phyloP scores from a whole-genome alignment of 2,329 filamentous ascomycete genomes.

The Coniella vitis region DNA sequence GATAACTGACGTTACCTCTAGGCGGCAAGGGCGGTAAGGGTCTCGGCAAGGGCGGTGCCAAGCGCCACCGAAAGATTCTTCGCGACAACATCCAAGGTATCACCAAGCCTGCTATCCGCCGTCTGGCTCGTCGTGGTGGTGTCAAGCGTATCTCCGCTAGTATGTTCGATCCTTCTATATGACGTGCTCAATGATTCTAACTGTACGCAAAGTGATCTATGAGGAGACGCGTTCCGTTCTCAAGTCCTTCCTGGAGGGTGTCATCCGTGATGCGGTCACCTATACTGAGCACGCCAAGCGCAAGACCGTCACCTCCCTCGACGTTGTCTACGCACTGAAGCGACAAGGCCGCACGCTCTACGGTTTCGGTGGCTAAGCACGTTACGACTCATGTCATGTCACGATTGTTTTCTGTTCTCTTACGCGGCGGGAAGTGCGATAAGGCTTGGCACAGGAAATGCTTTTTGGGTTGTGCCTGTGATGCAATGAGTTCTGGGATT shows the following conservation, averaged over 20 bases:
- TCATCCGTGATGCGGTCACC: conserved; percentile 73
- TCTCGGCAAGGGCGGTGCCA: conserved; percentile 96
- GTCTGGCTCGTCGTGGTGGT: conserved; percentile 98
- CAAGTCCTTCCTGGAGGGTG: conserved; percentile 77
- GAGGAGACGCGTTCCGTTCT: conserved; percentile 76
- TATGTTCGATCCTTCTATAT: conserved; percentile 37
- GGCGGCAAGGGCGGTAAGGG: conserved; percentile 96
- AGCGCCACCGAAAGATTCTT: conserved; percentile 98
- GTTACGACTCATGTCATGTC: conserved; percentile 19
- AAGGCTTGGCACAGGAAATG: conserved; percentile 15
- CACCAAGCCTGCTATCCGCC: conserved; percentile 95
- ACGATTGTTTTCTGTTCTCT: conserved; percentile 17
- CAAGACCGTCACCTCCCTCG: conserved; percentile 68
- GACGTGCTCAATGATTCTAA: too few relatives aligned
- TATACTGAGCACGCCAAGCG: conserved; percentile 81
- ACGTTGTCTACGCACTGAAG: conserved; percentile 62
- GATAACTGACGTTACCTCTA: conserved; percentile 27
- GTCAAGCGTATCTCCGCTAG: conserved; percentile 99
- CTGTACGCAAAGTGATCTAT: conserved; percentile 60
- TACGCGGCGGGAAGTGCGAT: conserved; percentile 1
- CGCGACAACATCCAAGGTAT: conserved; percentile 99
- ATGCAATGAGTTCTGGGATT: conserved; percentile 22
- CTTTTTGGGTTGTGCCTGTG: conserved; percentile 21
- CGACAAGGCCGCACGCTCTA: conserved; percentile 71
- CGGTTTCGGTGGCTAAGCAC: conserved; percentile 76